Conservation (phyloP, 805 yeast species). For the Ogataea zsoltii region DNA sequence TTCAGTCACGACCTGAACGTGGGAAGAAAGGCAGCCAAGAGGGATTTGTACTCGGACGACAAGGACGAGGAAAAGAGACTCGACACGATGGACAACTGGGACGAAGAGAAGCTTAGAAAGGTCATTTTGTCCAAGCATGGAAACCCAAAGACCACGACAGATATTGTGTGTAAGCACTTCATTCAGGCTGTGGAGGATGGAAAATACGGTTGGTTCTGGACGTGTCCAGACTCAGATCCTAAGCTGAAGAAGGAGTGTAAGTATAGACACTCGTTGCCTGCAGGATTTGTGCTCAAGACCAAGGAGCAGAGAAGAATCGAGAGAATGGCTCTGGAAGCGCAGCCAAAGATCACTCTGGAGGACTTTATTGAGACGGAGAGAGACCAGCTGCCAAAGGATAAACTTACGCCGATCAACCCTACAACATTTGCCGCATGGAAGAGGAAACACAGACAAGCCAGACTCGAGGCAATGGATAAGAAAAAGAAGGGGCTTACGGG, state of each 20-base stretch:
- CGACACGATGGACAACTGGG: constrained; percentile 97
- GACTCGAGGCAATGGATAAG: constrained; percentile 39
- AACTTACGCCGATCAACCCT: constrained; percentile 82
- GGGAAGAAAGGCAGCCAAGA: constrained; percentile 87
- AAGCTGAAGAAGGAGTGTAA: constrained; percentile 60
- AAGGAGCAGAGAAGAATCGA: constrained; percentile 93
- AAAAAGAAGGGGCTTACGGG: constrained; percentile 61
- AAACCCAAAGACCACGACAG: constrained; percentile 90
- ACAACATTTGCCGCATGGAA: constrained; percentile 87
- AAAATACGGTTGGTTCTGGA: constrained; percentile 99
- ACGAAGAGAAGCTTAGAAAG: constrained; percentile 86
- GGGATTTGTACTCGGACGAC: constrained; percentile 88
- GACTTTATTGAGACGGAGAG: constrained; percentile 95
- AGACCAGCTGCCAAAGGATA: constrained; percentile 70
- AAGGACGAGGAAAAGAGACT: constrained; percentile 48
- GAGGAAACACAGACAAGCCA: constrained; percentile 60
- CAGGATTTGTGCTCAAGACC: constrained; percentile 95
- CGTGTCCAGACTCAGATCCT: constrained; percentile 91
- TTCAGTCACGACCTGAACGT: constrained; percentile 86
- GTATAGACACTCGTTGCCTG: constrained; percentile 93
- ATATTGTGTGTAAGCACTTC: constrained; percentile 89
- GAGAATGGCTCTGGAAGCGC: constrained; percentile 75
- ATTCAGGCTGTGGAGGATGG: constrained; percentile 97
- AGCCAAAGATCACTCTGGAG: constrained; percentile 90
- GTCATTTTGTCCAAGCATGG: constrained; percentile 94